Evolutionary conservation across 345 rosid genomes (phyloP).

Genomic region (Lepidium sativum): DNA sequence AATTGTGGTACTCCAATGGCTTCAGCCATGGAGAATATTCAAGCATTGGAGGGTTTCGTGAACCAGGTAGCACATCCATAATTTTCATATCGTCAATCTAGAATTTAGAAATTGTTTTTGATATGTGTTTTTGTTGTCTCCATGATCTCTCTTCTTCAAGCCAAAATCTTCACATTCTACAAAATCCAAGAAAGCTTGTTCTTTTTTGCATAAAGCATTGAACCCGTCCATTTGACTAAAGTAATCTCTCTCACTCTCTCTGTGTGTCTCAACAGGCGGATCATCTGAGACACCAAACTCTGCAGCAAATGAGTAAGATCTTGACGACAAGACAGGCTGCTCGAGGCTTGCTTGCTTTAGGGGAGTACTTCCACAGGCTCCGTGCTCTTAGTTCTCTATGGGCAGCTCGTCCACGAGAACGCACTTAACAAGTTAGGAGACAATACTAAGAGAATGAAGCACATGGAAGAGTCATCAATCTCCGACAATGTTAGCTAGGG

Average conservation of each 20-base stretch:
- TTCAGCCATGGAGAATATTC: constrained; percentile 54
- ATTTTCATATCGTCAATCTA: not conserved
- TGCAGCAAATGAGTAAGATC: constrained; percentile 65
- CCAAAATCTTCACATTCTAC: not conserved
- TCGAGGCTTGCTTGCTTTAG: constrained; percentile 66
- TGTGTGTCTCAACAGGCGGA: constrained; percentile 56
- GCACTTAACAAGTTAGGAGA: constrained; percentile 25
- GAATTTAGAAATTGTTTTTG: not conserved
- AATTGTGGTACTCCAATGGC: constrained; percentile 40
- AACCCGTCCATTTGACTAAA: not conserved
- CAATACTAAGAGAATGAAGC: constrained; percentile 5
- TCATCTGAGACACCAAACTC: constrained; percentile 72
- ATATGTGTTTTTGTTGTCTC: not conserved
- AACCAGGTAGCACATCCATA: constrained; percentile 52
- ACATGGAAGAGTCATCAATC: not conserved
- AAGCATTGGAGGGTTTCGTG: constrained; percentile 68
- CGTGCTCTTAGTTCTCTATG: constrained; percentile 94
- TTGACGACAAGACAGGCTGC: constrained; percentile 81
- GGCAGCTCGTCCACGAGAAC: constrained; percentile 73
- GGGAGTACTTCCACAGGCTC: constrained; percentile 72
- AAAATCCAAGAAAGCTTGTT: not conserved
- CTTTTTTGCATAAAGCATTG: not conserved
- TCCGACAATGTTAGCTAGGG: constrained; percentile 6
- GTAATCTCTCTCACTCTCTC: not conserved
- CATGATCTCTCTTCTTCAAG: not conserved